Evolutionary conservation across 495 filamentous ascomycete species (phyloP), one percentile per base, ranked within the genome.

Genomic region (Penicillium atrosanguineum): DNA sequence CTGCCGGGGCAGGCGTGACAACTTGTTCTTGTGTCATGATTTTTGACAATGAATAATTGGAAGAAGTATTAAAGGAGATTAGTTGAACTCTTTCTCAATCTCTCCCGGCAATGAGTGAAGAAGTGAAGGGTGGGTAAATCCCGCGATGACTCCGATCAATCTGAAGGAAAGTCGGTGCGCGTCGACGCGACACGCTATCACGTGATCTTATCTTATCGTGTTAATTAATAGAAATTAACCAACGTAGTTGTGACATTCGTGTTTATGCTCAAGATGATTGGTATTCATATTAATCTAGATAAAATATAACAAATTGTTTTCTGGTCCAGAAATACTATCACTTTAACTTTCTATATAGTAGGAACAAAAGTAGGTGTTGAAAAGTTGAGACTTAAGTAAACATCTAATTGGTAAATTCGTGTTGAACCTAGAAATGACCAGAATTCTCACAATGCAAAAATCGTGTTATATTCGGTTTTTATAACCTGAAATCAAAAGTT

Each of bases 1-100:
- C 40, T 58, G 63, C 28, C 25, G 60, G 36, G 36, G 57, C 45
- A 20, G 56, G 41, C 7, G 40, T 37, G 38, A 46, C 18, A 36
- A 44, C 40, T 59, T 64, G 63, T 40, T 65, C 59, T 57, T 62
- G 57, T n/a, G 61, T 64, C 59, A 65, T 64, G 40, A 41, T n/a
- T n/a, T n/a, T 20, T 40, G 38, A 47, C 31, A 7, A 51, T 50
- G 31, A 34, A 8, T 14, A 3, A 9, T 9, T 31, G 28, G 28
- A 12, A 14, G 31, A 15, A 4, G 53, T 50, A 16, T 48, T 49
- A 4, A 21, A 49, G 25, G 2, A 7, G 2, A 20, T 20, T n/a
- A 6, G 15, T 7, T 6, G 8, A 26, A 29, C 7, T 34, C 15
- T 16, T 28, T 41, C 11, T 25, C 18, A 26, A 39, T 38, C 20